Evolutionary conservation across 2,329 filamentous ascomycete genomes (phyloP), one percentile per base, ranked within the genome.

Genomic region (Colletotrichum salicis): DNA sequence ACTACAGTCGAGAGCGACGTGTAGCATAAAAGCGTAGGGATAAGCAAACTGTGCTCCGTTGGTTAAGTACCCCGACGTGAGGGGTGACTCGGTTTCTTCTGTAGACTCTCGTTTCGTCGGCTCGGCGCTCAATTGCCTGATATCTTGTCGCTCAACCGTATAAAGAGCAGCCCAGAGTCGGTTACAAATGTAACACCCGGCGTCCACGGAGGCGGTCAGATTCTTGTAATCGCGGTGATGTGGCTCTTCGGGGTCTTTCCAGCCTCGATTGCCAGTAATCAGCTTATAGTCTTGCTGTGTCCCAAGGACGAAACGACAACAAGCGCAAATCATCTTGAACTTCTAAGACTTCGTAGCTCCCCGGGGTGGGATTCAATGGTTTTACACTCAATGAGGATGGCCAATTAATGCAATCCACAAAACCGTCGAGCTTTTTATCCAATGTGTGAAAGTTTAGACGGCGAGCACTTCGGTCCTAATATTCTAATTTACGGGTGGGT

Each of bases 201-300:
- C 41, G 41, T 48, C 41, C 41, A 48, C 41, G 3, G 41, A 48
- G 19, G 41, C 41, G 15, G 41, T 48, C 4, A 48, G 19, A 22
- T 19, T 48, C 19, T 8, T 11, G 19, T 19, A 4, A 22, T 48
- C 41, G 41, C 41, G 41, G 8, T 48, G 41, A 22, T 48, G 41
- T 5, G 41, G 41, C 19, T n/a, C 19, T 0, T 0, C 8, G 15
- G 1, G 3, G 19, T 22, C 19, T n/a, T n/a, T 19, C 19, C 41
- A 19, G 19, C n/a, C 19, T 22, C 15, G 7, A 6, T 48, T 4
- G 41, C 8, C 10, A 22, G 15, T 48, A 19, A 2, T 22, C 41
- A 22, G 4, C 7, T 6, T 3, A 8, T 48, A 48, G 41, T 48
- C 41, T 10, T 22, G n/a, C 41, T 10, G 19, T 4, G 19, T 8